phyloP scores from a whole-genome alignment of 1,284 basidiomycete genomes.

The Earliella scabrosa region DNA sequence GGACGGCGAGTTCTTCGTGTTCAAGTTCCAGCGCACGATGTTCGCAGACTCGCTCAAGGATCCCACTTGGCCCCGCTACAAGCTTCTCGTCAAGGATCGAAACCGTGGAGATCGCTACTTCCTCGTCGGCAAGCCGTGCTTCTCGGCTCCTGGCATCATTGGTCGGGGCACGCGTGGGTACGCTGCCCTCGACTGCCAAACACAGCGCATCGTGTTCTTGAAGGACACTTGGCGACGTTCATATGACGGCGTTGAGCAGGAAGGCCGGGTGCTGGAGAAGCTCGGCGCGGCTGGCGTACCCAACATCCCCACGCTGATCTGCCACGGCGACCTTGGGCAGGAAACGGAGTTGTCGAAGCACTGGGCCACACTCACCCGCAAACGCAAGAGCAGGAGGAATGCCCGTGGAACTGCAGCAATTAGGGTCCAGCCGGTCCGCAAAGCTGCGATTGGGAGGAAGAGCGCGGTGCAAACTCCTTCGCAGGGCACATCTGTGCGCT shows the following conservation, averaged over 20 bases:
- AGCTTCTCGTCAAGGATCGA: background rate
- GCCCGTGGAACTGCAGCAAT: too few species aligned
- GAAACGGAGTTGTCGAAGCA: background rate
- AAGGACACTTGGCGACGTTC: conserved; percentile 16
- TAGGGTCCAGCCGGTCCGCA: too few species aligned
- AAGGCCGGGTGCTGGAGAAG: conserved; percentile 1
- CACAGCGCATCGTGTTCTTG: conserved; percentile 6
- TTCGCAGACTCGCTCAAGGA: background rate
- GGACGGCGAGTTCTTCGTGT: too few species aligned
- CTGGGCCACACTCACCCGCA: background rate
- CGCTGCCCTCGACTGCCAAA: conserved; percentile 9
- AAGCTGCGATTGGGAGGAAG: too few species aligned
- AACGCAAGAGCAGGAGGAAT: background rate
- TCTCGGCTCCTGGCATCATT: background rate
- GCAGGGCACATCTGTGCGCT: background rate
- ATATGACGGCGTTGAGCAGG: conserved; percentile 3
- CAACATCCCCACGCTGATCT: conserved; percentile 1
- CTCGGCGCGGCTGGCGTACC: background rate
- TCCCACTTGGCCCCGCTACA: background rate
- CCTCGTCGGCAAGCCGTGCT: conserved; percentile 12
- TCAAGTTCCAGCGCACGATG: background rate
- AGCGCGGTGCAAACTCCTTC: background rate
- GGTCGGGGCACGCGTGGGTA: conserved; percentile 3
- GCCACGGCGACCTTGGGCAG: conserved; percentile 3
- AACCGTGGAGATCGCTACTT: background rate